phyloP scores from a whole-genome alignment of 2,329 filamentous ascomycete species.

The Hymenoscyphus repandus region DNA sequence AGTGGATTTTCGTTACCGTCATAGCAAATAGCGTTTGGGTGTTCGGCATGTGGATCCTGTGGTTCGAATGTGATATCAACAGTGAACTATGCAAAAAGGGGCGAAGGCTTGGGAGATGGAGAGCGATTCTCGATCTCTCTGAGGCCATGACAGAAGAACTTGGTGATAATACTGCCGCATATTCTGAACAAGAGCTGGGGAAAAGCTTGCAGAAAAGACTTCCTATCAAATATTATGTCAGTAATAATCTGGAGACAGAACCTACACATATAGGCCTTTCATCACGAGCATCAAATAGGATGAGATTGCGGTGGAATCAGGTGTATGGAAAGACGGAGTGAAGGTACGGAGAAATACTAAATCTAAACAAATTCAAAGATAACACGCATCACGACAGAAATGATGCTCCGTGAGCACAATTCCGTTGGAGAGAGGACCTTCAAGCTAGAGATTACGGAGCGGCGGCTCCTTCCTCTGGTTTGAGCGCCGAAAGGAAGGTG shows the following conservation, averaged over 20 bases:
- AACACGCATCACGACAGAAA: too few relatives aligned
- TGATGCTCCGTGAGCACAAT: too few relatives aligned
- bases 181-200: slow-evolving; percentile 12
- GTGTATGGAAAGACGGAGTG: slow-evolving; percentile 4
- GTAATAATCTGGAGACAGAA: background rate
- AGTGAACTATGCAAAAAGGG: slow-evolving; percentile 15
- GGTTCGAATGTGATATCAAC: slow-evolving; percentile 13
- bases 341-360: too few relatives aligned
- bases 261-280: slow-evolving; percentile 14
- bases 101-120: slow-evolving; percentile 10
- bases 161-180: slow-evolving; percentile 10
- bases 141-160: slow-evolving; percentile 16
- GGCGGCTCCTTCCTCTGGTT: too few relatives aligned
- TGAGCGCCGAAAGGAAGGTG: too few relatives aligned
- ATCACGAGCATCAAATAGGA: slow-evolving; percentile 3
- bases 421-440: too few relatives aligned
- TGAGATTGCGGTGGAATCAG: slow-evolving; percentile 8
- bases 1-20: slow-evolving; percentile 11
- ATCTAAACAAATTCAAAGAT: too few relatives aligned
- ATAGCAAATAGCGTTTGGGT: slow-evolving; percentile 9
- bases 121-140: slow-evolving; percentile 13
- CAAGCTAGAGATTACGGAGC: too few relatives aligned
- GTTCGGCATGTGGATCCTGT: slow-evolving; percentile 12
- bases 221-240: slow-evolving; percentile 11
- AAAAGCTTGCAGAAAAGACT: slow-evolving; percentile 8